Base-by-base conservation (phyloP, 495 filamentous ascomycete species). In the Tuber calosporum region DNA sequence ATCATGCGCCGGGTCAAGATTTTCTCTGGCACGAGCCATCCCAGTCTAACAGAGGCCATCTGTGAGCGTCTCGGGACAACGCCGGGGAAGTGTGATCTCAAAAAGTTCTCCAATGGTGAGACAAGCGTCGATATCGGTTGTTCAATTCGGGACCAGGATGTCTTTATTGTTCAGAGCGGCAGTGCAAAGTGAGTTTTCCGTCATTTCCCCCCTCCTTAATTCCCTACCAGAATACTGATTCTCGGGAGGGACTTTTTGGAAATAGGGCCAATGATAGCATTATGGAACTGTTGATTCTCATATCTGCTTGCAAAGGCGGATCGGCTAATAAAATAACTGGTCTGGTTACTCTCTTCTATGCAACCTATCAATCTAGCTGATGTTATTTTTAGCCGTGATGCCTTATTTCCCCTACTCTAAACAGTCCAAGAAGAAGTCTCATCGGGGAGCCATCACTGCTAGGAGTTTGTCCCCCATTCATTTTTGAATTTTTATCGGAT, bases 341-440 rank as follows among this genome's bases (percentile, higher is more conserved):
- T 96, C 86, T 77, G 89, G 83, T 70, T 34, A 4, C 66, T 73
- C 20, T 34, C 69, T 67, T 72, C 67, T 37, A 66, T 30, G 45
- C 58, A 67, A 40, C 66, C 34, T 62, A 66, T 43, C 66, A 53
- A 66, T 37, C 53, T 68, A 39, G 69, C 78, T 79, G 78, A 82
- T 73, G 70, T 71, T 72, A 69, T 75, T 83, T 75, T 13, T 76
- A 97, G 95, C 95, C 82, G 95, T 99, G 81, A 90, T 99, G 84
- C 95, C 95, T 77, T 99, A 99, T 85, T 99, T 98, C 82, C 96
- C 95, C 34, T 99, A 99, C 84, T 97, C 93, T 76, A 92, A 96
- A 69, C 95, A 99, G 84, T 97, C 94, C 66, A 99, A 99, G 87
- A 97, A 97, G 87, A 99, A 98, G 85, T 93, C 92, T 69, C 95